These are phyloP conservation scores for Ceratocystis variospora DNA, from an alignment of 2,329 filamentous ascomycete genomes.

Conservation along the genomic window DNA sequence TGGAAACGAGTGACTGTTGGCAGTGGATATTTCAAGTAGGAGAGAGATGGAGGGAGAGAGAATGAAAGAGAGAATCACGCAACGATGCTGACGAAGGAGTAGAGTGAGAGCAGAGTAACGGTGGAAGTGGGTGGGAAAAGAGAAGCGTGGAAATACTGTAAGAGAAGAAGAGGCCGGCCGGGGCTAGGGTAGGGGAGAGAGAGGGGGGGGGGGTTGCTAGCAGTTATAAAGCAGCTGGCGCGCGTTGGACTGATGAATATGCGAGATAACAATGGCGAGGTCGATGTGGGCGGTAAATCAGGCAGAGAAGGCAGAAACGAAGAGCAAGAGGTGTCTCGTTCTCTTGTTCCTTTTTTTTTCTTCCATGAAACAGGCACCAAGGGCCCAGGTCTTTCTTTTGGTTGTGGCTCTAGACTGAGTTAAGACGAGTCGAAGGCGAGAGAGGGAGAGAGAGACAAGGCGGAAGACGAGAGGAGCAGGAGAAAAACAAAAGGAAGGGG, in stretches of 20 bases:
- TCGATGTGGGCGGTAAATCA: too few relatives aligned
- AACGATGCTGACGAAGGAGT: neutral
- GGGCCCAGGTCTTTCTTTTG: too few relatives aligned
- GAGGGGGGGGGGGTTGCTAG: neutral
- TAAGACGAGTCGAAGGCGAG: too few relatives aligned
- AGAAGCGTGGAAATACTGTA: too few relatives aligned
- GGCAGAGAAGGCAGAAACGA: too few relatives aligned
- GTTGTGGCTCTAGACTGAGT: too few relatives aligned
- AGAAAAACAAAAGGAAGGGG: neutral
- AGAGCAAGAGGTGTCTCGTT: too few relatives aligned
- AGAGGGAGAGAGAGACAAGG: neutral
- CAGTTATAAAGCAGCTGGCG: neutral
- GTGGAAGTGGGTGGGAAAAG: too few relatives aligned
- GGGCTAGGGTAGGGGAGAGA: neutral
- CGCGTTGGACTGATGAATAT: neutral
- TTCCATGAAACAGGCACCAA: too few relatives aligned
- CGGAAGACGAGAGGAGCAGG: neutral
- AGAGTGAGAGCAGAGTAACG: neutral
- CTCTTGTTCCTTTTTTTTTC: too few relatives aligned
- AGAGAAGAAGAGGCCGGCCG: neutral
- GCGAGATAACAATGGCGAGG: neutral
- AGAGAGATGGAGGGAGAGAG: neutral
- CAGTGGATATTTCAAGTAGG: neutral
- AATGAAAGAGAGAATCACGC: neutral
- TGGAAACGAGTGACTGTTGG: slow-evolving; percentile 2